Evolutionary conservation across 2,329 filamentous ascomycete genomes (phyloP).

Genomic region (Sporothrix euskadiensis): DNA sequence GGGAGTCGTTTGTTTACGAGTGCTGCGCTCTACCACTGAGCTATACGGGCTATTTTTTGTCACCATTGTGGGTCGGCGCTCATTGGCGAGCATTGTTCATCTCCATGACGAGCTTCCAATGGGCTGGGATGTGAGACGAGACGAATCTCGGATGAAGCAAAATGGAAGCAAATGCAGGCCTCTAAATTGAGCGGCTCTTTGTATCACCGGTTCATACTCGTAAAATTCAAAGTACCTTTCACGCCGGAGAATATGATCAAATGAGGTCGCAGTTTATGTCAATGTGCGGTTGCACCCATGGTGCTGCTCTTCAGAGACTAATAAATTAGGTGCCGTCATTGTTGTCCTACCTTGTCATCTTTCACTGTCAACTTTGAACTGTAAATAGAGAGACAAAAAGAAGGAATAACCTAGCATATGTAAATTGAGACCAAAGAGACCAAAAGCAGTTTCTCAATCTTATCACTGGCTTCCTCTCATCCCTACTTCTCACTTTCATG

Average conservation of each 20-base stretch:
- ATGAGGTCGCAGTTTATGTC: not conserved
- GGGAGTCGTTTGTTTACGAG: not conserved
- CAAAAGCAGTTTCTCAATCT: no score
- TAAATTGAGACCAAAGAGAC: no score
- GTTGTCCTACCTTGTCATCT: no score
- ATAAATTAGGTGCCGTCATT: no score
- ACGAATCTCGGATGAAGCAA: not conserved
- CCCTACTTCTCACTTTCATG: no score
- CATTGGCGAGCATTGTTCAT: not conserved
- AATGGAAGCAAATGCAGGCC: no score
- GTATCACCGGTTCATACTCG: not conserved
- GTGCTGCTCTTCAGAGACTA: no score
- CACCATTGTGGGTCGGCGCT: not conserved
- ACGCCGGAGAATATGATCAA: not conserved
- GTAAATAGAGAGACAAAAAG: no score
- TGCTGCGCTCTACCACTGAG: not conserved
- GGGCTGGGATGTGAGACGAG: not conserved
- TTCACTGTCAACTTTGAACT: no score
- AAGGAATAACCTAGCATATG: no score
- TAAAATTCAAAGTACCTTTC: no score
- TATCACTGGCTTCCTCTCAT: no score
- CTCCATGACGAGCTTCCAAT: not conserved
- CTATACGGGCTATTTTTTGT: not conserved
- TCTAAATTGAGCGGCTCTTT: not conserved
- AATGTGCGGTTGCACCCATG: not conserved